Conservation (phyloP, 768 basidiomycete genomes). For the Tulasnella calospora region DNA sequence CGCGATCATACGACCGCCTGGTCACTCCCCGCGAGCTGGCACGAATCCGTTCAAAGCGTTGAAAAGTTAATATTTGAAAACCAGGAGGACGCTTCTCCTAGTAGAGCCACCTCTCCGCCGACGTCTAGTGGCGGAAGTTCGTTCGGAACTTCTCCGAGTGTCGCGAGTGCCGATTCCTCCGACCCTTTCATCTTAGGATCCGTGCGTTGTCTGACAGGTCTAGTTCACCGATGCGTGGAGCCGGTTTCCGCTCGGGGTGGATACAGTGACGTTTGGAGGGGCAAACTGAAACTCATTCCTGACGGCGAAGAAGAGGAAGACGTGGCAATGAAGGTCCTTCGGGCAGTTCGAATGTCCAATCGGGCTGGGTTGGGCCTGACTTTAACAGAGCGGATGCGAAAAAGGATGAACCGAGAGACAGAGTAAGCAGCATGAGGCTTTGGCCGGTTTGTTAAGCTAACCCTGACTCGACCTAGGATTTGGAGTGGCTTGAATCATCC, state of each 20-base stretch:
- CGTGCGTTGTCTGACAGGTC: neutral
- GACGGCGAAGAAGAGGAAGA: neutral
- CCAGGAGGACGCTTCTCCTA: neutral
- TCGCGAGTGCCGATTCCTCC: neutral
- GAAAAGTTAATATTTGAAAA: slow-evolving; percentile 6
- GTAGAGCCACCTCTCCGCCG: neutral
- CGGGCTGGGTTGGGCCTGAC: neutral
- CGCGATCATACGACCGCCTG: neutral
- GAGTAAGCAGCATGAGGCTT: neutral
- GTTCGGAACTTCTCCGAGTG: neutral
- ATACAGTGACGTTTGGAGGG: slow-evolving; percentile 21
- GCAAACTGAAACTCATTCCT: neutral
- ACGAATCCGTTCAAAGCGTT: slow-evolving; percentile 1
- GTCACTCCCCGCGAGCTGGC: slow-evolving; percentile 7
- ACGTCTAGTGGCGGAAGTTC: neutral
- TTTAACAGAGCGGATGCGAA: neutral
- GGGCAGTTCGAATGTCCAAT: slow-evolving; percentile 19
- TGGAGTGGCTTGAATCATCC: slow-evolving; percentile 17
- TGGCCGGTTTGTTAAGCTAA: neutral
- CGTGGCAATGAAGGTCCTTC: slow-evolving; percentile 21
- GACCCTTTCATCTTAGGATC: neutral
- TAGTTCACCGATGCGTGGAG: neutral
- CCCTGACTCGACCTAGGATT: neutral
- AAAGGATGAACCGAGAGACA: slow-evolving; percentile 8
- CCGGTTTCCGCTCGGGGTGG: slow-evolving; percentile 13